Evolutionary conservation across 192 early-diverging fungal genomes (phyloP).

Genomic region (Linnemannia schmuckeri): DNA sequence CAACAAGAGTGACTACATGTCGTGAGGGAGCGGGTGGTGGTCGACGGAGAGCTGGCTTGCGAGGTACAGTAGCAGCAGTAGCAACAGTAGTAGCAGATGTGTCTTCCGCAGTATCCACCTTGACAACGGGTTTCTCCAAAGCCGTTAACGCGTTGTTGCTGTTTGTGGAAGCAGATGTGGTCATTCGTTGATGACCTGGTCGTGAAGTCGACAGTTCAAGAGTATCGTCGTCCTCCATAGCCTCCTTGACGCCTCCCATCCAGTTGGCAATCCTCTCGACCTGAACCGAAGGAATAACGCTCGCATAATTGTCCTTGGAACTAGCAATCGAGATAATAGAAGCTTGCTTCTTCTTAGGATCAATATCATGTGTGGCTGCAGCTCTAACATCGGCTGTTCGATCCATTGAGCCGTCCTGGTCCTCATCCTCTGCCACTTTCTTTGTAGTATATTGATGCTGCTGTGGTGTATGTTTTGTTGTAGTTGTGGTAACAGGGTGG

Average conservation of each 20-base stretch:
- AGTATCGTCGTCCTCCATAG: not conserved
- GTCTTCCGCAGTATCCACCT: not conserved
- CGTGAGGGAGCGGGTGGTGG: not conserved
- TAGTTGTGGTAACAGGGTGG: no score
- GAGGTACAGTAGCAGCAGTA: not conserved
- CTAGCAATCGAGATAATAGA: slow-evolving; percentile 20
- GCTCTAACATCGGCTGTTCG: not conserved
- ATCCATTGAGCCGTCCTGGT: not conserved
- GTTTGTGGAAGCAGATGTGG: no score
- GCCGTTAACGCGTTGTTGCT: not conserved
- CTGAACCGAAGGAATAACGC: slow-evolving; percentile 4
- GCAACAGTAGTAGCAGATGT: not conserved
- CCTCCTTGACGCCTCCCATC: slow-evolving; percentile 25
- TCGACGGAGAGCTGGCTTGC: slow-evolving; percentile 14
- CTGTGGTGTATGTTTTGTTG: not conserved
- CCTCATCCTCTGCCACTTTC: not conserved
- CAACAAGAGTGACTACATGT: not conserved
- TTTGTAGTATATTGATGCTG: not conserved
- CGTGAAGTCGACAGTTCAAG: not conserved
- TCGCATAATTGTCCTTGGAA: slow-evolving; percentile 5
- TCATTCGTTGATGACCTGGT: not conserved
- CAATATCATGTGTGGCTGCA: not conserved
- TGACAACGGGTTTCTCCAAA: not conserved
- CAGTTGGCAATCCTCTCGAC: slow-evolving; percentile 18
- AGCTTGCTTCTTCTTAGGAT: not conserved